Evolutionary conservation across 768 basidiomycete species (phyloP).

Genomic region (Kwoniella botswanensis): DNA sequence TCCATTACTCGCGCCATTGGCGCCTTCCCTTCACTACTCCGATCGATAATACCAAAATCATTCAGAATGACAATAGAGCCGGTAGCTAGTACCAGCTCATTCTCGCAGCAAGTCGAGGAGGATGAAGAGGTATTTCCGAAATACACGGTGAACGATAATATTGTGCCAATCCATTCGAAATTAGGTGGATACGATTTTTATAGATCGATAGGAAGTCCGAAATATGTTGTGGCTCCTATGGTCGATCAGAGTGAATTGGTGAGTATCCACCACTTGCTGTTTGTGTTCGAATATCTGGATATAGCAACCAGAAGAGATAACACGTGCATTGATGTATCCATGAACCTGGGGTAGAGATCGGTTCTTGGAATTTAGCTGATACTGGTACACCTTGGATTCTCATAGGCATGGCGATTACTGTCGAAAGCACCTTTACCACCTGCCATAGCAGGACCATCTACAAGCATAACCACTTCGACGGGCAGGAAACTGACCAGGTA

Average conservation of each 20-base stretch:
- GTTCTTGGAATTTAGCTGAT: not conserved
- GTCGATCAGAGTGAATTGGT: constrained; percentile 97
- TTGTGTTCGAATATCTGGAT: not conserved
- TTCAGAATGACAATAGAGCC: constrained; percentile 4
- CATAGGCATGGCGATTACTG: constrained; percentile 84
- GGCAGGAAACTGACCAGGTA: constrained; percentile 20
- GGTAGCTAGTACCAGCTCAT: not conserved
- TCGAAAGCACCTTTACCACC: constrained; percentile 63
- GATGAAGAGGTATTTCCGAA: constrained; percentile 12
- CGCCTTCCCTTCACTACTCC: not conserved
- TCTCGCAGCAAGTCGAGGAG: not conserved
- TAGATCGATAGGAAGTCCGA: constrained; percentile 77
- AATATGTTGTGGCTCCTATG: constrained; percentile 94
- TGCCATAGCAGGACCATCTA: constrained; percentile 42
- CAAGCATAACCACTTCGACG: constrained; percentile 14
- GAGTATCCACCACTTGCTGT: constrained; percentile 54
- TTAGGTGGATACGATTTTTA: constrained; percentile 81
- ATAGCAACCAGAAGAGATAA: too few species aligned
- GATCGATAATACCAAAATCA: not conserved
- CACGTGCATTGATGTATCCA: not conserved
- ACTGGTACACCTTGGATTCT: not conserved
- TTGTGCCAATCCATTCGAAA: constrained; percentile 34
- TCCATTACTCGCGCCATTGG: constrained; percentile 1
- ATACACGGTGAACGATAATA: constrained; percentile 13
- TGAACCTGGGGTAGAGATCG: not conserved